Conservation (phyloP, 768 basidiomycete genomes). For the Suillus alpinus region DNA sequence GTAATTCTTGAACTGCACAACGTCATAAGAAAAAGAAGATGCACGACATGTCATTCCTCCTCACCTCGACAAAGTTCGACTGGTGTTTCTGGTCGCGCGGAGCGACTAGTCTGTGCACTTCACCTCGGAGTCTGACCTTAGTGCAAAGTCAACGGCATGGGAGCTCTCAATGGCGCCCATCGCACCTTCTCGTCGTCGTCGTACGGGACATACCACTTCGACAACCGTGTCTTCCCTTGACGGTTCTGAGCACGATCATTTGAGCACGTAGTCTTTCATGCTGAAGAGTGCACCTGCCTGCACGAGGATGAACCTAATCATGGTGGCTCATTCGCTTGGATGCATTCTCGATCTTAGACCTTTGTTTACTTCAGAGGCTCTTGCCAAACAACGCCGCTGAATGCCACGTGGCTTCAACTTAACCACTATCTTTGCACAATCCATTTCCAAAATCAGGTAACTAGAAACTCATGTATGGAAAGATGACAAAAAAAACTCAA, state of each 20-base stretch:
- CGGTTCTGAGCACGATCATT: slow-evolving; percentile 62
- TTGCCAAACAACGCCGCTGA: slow-evolving; percentile 11
- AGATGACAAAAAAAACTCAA: background rate
- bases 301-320: slow-evolving; percentile 98
- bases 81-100: slow-evolving; percentile 98
- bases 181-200: slow-evolving; percentile 97
- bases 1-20: slow-evolving; percentile 86
- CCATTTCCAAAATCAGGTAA: background rate
- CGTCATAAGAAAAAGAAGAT: slow-evolving; percentile 8
- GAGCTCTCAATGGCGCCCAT: background rate
- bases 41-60: background rate
- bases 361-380: slow-evolving; percentile 10
- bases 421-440: background rate
- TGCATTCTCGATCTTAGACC: background rate
- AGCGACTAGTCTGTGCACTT: slow-evolving; percentile 94
- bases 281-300: slow-evolving; percentile 53
- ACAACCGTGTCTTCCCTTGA: slow-evolving; percentile 95
- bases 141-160: background rate
- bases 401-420: background rate
- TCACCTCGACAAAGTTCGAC: slow-evolving; percentile 97
- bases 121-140: slow-evolving; percentile 89
- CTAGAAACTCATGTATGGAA: background rate
- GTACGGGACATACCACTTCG: slow-evolving; percentile 99
- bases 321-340: slow-evolving; percentile 31
- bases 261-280: background rate